Percentiles rank a stretch among this genome's conserved stretches.
These are phyloP conservation scores for Populus simonii DNA, from an alignment of 345 rosid genomes.

Conservation along the genomic window DNA sequence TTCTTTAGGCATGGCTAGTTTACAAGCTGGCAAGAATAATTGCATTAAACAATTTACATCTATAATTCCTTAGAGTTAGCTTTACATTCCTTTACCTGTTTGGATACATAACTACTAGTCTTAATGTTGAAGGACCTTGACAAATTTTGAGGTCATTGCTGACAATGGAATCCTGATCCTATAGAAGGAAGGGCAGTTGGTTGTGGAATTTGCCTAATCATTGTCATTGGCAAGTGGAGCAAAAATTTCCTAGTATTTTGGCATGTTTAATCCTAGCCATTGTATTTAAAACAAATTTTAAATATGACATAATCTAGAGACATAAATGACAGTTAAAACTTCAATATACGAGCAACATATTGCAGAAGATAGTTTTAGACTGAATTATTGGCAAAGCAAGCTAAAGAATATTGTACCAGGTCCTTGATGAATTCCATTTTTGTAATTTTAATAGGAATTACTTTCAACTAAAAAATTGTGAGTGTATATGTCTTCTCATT, in stretches of 20 bases:
- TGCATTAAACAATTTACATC: background rate
- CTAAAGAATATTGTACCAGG: background rate
- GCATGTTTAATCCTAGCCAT: background rate
- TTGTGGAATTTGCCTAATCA: background rate
- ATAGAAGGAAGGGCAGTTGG: background rate
- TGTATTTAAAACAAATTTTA: background rate
- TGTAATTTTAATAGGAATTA: background rate
- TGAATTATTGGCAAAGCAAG: background rate
- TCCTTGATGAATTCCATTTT: background rate
- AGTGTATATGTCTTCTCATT: constrained; percentile 16
- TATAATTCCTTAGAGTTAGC: background rate
- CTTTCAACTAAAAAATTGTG: background rate
- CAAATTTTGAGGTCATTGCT: background rate
- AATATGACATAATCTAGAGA: background rate
- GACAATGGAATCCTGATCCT: background rate
- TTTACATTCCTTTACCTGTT: background rate
- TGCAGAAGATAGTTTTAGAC: background rate
- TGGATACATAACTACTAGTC: background rate
- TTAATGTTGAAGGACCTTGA: background rate
- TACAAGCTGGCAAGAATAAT: too few species aligned
- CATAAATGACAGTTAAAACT: background rate
- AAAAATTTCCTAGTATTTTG: background rate
- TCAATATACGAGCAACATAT: background rate
- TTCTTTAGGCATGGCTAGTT: background rate
- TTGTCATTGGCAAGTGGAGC: background rate